Conservation (phyloP, 2,329 filamentous ascomycete genomes). For the Beauveria medogensis region DNA sequence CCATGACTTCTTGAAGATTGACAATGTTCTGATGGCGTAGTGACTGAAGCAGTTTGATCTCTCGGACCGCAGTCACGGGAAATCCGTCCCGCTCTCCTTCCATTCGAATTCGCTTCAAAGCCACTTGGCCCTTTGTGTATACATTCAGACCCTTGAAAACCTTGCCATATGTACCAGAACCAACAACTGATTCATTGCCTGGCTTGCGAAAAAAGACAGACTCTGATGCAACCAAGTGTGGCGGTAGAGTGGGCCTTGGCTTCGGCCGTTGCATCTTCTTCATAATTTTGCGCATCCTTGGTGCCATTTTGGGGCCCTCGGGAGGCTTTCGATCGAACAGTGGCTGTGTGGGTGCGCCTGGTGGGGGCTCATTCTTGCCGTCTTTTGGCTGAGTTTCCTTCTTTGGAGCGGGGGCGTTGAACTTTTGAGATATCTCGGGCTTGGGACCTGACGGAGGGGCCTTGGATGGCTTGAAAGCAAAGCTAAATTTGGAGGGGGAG, state of each 20-base stretch:
- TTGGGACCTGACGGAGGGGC: constrained; percentile 49
- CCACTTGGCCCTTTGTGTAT: constrained; percentile 78
- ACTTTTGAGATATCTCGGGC: constrained; percentile 58
- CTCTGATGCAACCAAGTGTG: constrained; percentile 68
- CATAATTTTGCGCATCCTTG: constrained; percentile 55
- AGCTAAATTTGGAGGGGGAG: constrained; percentile 67
- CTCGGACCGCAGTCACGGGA: constrained; percentile 81
- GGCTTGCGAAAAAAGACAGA: constrained; percentile 94
- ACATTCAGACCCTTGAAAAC: constrained; percentile 91
- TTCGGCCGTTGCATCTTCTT: constrained; percentile 64
- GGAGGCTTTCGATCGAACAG: constrained; percentile 27
- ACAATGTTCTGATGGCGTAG: constrained; percentile 78
- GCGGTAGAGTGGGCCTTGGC: constrained; percentile 58
- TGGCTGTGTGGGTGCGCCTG: constrained; percentile 45
- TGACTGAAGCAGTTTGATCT: constrained; percentile 87
- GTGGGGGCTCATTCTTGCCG: constrained; percentile 39
- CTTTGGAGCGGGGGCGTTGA: constrained; percentile 54
- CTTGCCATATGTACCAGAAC: constrained; percentile 91
- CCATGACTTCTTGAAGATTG: constrained; percentile 85
- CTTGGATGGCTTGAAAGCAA: constrained; percentile 76
- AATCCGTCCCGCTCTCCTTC: constrained; percentile 87
- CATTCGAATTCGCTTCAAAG: constrained; percentile 88
- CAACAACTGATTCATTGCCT: constrained; percentile 94
- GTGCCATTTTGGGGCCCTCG: constrained; percentile 27
- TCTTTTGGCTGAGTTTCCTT: constrained; percentile 23